Percentiles rank a stretch among this genome's conserved stretches.
These are phyloP conservation scores for Biancaea sappan DNA, from an alignment of 306 rosid species.

Conservation along the genomic window DNA sequence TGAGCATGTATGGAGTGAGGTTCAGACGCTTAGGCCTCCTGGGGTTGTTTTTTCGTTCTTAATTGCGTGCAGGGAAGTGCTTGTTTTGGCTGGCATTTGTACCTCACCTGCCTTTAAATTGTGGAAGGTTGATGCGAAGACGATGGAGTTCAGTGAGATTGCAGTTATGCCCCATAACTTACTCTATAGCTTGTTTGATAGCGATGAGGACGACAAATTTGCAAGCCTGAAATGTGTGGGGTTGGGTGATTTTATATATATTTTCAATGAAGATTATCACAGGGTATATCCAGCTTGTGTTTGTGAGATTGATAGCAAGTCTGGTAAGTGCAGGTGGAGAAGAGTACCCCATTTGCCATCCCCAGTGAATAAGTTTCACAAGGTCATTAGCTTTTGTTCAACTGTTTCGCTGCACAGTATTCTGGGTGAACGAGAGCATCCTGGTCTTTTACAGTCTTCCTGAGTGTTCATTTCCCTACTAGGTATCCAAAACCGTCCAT, in stretches of 20 bases:
- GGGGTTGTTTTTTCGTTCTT: conserved; percentile 75
- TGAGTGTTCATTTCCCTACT: conserved; percentile 22
- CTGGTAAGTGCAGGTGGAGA: conserved; percentile 65
- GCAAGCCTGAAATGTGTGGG: conserved; percentile 91
- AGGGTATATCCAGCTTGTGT: conserved; percentile 77
- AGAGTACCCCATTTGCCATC: conserved; percentile 72
- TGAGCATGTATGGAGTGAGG: conserved; percentile 60
- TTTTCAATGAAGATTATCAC: conserved; percentile 78
- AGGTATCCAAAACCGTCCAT: conserved; percentile 34
- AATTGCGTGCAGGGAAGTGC: conserved; percentile 55
- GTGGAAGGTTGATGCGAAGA: conserved; percentile 70
- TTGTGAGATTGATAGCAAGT: conserved; percentile 58
- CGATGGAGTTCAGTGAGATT: conserved; percentile 69
- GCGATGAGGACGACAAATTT: conserved; percentile 76
- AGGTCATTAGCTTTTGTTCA: conserved; percentile 77
- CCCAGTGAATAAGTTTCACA: conserved; percentile 71
- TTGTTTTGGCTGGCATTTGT: conserved; percentile 74
- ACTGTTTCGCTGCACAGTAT: conserved; percentile 53
- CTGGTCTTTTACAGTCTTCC: conserved; percentile 27
- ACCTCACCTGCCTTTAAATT: conserved; percentile 51
- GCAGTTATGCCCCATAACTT: conserved; percentile 70
- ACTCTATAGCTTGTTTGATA: conserved; percentile 64
- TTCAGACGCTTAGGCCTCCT: conserved; percentile 66
- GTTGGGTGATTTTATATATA: conserved; percentile 68
- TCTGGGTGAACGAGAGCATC: conserved; percentile 45